Conservation (phyloP, 305 asterid species). For the Fraxinus angustifolia region DNA sequence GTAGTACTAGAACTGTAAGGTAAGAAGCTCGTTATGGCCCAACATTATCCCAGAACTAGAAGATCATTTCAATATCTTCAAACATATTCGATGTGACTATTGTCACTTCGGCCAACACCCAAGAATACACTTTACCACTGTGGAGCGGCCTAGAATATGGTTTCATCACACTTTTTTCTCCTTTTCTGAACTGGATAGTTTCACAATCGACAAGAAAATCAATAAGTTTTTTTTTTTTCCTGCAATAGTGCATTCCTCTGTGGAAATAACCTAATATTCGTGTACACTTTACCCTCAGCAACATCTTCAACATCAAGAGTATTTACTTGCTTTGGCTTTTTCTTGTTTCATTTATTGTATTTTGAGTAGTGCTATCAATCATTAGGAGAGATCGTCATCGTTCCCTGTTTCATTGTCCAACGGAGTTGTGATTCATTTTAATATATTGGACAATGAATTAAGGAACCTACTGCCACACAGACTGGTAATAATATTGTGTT, state of each 20-base stretch:
- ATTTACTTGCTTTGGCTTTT: not conserved
- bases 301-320: not conserved
- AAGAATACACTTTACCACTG: slow-evolving; percentile 20
- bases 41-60: not conserved
- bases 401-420: not conserved
- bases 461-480: not conserved
- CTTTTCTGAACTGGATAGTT: not conserved
- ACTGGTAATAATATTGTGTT: not conserved
- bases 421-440: not conserved
- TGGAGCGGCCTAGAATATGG: not conserved
- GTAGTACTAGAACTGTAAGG: not conserved
- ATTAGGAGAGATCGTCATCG: not conserved
- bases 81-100: not conserved
- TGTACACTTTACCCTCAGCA: not conserved
- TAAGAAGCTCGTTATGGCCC: not conserved
- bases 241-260: not conserved
- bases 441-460: not conserved
- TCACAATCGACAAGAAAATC: not conserved
- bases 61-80: not conserved
- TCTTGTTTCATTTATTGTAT: not conserved
- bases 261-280: not conserved
- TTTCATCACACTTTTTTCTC: not conserved
- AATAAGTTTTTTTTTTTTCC: too few species aligned
- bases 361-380: not conserved
- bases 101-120: slow-evolving; percentile 10